phyloP scores from a whole-genome alignment of 2,329 filamentous ascomycete species.

The Orbilia blumenaviensis region DNA sequence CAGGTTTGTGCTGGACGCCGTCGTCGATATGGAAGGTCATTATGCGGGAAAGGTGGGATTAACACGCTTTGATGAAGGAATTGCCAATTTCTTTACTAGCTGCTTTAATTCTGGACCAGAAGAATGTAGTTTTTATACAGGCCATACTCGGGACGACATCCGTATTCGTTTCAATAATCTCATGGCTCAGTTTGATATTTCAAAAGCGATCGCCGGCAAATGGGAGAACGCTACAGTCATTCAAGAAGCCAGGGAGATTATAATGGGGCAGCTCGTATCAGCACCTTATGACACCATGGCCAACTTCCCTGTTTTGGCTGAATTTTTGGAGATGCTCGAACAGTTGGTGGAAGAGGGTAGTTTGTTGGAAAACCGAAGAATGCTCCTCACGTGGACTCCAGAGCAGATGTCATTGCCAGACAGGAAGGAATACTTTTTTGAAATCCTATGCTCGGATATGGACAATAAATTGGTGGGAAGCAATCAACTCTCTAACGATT shows the following conservation, averaged over 20 bases:
- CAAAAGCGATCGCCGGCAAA: constrained; percentile 24
- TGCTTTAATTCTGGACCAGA: constrained; percentile 12
- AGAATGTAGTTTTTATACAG: constrained; percentile 19
- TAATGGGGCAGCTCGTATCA: not conserved
- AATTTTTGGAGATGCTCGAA: not conserved
- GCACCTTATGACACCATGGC: not conserved
- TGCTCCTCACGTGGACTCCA: not conserved
- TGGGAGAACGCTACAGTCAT: constrained; percentile 3
- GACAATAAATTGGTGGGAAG: not conserved
- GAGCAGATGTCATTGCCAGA: not conserved
- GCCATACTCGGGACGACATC: not conserved
- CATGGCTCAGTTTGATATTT: not conserved
- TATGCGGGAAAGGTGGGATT: not conserved
- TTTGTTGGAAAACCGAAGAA: not conserved
- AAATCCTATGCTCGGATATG: not conserved
- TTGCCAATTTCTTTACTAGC: constrained; percentile 16
- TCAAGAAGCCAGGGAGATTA: not conserved
- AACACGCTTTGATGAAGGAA: constrained; percentile 14
- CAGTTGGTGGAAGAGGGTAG: not conserved
- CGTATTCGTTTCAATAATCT: constrained; percentile 17
- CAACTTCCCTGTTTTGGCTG: not conserved
- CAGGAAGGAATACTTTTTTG: not conserved
- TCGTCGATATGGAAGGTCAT: constrained; percentile 15
- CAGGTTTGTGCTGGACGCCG: constrained; percentile 28
- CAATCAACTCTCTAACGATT: not conserved